Evolutionary conservation across 1,284 basidiomycete genomes (phyloP), one percentile per base, ranked within the genome.

Genomic region (Mycena citricolor): DNA sequence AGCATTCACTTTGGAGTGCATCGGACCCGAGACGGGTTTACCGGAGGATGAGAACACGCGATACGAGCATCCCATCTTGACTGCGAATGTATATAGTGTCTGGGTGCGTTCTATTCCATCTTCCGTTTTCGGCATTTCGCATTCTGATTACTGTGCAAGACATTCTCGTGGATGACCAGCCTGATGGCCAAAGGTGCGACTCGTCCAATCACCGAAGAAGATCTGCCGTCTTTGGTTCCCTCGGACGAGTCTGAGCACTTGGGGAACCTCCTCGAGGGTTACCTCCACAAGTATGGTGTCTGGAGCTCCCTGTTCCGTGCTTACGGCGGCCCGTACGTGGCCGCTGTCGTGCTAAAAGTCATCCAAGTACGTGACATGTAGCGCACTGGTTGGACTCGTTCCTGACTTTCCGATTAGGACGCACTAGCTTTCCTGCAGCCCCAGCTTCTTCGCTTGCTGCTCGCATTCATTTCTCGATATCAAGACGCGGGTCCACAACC

Each of bases 351-450:
- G 16, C 68, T 92, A 40, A 94, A 97, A 68, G 55, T 89, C 11
- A 36, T 79, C 1, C 91, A 52, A 32, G 51, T 52, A 26, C 12
- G 42, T 38, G 19, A 2, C 8, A 14, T n/a, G n/a, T n/a, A n/a
- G n/a, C n/a, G n/a, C n/a, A n/a, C n/a, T n/a, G n/a, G n/a, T n/a
- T n/a, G n/a, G n/a, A 30, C 16, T 33, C 28, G n/a, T 11, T 39
- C 30, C 28, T 42, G 0, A 30, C 7, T 4, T 5, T 32, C 20
- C 4, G 17, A 20, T 30, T 16, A 94, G 63, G 94, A 98, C 61
- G 67, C 69, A 32, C 68, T 95, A 11, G 80, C 81, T 0, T 98
- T 98, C 66, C 63, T 84, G 3, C 94, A 97, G 61, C 95, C 95
- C 0, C 89, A 97, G 62, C 72, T 98, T 1, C 77, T 99, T 20